phyloP scores from a whole-genome alignment of 1,284 basidiomycete species.

The Phlebopus sp. region DNA sequence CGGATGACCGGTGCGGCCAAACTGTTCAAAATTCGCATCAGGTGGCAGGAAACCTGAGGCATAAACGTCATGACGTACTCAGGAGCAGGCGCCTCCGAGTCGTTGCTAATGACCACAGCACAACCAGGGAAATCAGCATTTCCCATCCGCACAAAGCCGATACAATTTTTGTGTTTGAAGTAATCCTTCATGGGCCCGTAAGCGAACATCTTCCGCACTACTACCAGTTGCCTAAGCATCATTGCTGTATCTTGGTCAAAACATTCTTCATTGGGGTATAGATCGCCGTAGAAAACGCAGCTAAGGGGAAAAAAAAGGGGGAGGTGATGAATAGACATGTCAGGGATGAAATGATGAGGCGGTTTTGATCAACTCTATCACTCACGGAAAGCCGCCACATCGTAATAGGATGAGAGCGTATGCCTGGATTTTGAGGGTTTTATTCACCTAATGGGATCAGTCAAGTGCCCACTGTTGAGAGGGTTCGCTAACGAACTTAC shows the following conservation, averaged over 20 bases:
- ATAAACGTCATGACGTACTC: conserved; percentile 13
- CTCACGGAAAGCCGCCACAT: conserved; percentile 82
- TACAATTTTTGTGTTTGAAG: conserved; percentile 53
- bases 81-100: conserved; percentile 9
- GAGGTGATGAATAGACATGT: neutral
- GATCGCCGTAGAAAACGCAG: conserved; percentile 91
- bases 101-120: conserved; percentile 68
- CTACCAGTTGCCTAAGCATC: conserved; percentile 52
- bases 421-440: conserved; percentile 72
- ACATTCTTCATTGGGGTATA: conserved; percentile 70
- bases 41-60: conserved; percentile 23
- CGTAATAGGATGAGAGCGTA: conserved; percentile 88
- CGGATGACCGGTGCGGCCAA: conserved; percentile 43
- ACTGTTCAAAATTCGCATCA: conserved; percentile 13
- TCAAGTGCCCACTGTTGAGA: neutral
- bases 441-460: conserved; percentile 48
- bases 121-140: conserved; percentile 51
- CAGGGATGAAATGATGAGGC: neutral
- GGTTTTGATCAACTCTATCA: conserved; percentile 8
- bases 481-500: conserved; percentile 38
- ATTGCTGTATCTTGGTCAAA: conserved; percentile 52
- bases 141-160: conserved; percentile 73
- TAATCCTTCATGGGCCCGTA: conserved; percentile 64
- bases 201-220: conserved; percentile 60
- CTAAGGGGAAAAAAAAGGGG: conserved; percentile 35